A percentile compares a stretch with the other conserved stretches of the same genome.
These are phyloP conservation scores for Backusella parvicylindrica DNA, from an alignment of 192 early-diverging fungal species.

Conservation along the genomic window DNA sequence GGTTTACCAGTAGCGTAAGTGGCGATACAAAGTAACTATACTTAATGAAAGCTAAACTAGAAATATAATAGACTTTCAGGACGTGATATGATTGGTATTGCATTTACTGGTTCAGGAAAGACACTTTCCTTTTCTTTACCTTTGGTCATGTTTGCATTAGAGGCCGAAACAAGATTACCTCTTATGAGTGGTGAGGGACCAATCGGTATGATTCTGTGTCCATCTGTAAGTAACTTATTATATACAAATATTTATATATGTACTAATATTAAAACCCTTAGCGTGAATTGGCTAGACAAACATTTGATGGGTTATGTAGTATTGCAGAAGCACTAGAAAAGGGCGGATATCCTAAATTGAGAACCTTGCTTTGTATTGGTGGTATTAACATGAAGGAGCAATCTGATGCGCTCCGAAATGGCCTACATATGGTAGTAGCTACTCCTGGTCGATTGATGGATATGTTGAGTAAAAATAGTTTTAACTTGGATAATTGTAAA, in stretches of 20 bases:
- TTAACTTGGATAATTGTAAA: constrained; percentile 86
- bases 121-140: constrained; percentile 94
- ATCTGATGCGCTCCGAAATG: constrained; percentile 60
- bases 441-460: constrained; percentile 94
- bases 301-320: constrained; percentile 76
- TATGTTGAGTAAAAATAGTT: constrained; percentile 82
- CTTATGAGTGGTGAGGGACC: constrained; percentile 86
- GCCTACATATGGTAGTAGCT: constrained; percentile 93
- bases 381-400: constrained; percentile 94
- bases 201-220: constrained; percentile 91
- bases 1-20: constrained; percentile 86
- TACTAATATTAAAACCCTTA: constrained; percentile 15
- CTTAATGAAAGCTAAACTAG: background rate
- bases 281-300: constrained; percentile 95
- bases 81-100: constrained; percentile 97
- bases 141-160: constrained; percentile 88
- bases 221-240: constrained; percentile 60
- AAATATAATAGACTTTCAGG: constrained; percentile 60
- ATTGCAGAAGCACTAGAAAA: constrained; percentile 59
- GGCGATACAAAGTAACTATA: no score
- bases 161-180: constrained; percentile 85
- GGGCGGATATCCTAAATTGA: constrained; percentile 69
- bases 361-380: constrained; percentile 87
- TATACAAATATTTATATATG: background rate
- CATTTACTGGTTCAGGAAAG: constrained; percentile 97